Conservation (phyloP, 129 eudicot genomes). For the Tagetes patula region DNA sequence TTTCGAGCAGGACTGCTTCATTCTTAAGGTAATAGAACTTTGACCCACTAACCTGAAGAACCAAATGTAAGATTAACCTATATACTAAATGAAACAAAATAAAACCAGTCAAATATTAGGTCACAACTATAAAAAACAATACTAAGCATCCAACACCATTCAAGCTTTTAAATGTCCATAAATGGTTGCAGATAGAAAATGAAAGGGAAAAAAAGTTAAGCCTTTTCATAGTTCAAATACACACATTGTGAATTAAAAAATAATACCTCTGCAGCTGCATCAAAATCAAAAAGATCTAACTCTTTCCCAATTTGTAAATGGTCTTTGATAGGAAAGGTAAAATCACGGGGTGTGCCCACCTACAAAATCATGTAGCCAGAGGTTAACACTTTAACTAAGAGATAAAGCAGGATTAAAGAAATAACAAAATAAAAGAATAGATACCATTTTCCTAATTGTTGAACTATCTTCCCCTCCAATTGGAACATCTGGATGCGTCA, state of each 20-base stretch:
- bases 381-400: not conserved
- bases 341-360: conserved; percentile 69
- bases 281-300: conserved; percentile 82
- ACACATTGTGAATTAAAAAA: conserved; percentile 2
- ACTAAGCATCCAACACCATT: not conserved
- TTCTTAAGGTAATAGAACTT: conserved; percentile 91
- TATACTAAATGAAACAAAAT: not conserved
- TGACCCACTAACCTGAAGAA: conserved; percentile 83
- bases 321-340: conserved; percentile 70
- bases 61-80: conserved; percentile 6
- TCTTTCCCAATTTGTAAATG: conserved; percentile 92
- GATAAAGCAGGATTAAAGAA: not conserved
- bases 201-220: not conserved
- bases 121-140: not conserved
- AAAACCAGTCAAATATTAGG: not conserved
- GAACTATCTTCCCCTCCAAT: conserved; percentile 85
- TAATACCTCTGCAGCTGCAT: conserved; percentile 93
- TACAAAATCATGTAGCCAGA: conserved; percentile 22
- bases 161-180: not conserved
- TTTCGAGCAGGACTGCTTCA: conserved; percentile 87
- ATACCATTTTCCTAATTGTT: conserved; percentile 62
- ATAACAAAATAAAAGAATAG: not conserved
- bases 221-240: not conserved
- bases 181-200: not conserved
- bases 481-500: conserved; percentile 97